Evolutionary conservation across 2,329 filamentous ascomycete species (phyloP).

Genomic region (Escovopsis sp.): DNA sequence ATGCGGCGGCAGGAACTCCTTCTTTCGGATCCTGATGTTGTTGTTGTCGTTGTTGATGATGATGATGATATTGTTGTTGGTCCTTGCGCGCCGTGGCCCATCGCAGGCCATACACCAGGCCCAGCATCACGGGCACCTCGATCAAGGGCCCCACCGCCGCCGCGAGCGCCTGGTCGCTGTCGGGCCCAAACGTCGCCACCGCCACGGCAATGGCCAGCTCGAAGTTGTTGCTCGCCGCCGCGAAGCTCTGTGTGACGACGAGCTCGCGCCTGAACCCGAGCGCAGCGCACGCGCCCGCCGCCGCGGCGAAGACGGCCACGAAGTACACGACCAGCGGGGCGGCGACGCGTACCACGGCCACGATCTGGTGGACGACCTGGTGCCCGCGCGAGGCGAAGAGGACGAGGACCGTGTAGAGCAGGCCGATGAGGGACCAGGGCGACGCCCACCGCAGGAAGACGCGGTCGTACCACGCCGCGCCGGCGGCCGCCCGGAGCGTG

Average conservation of each 20-base stretch:
- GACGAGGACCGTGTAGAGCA: slow-evolving; percentile 77
- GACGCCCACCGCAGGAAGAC: slow-evolving; percentile 55
- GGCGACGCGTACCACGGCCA: slow-evolving; percentile 65
- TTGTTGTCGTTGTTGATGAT: too few relatives aligned
- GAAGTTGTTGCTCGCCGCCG: slow-evolving; percentile 85
- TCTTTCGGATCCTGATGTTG: too few relatives aligned
- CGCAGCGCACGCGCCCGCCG: slow-evolving; percentile 44
- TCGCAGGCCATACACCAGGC: slow-evolving; percentile 59
- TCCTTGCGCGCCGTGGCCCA: slow-evolving; percentile 28
- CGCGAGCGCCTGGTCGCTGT: slow-evolving; percentile 68
- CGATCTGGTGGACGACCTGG: slow-evolving; percentile 68
- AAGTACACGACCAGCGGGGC: slow-evolving; percentile 78
- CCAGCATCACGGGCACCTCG: slow-evolving; percentile 70
- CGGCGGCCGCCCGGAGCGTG: slow-evolving; percentile 36
- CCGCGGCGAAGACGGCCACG: slow-evolving; percentile 54
- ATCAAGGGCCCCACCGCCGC: slow-evolving; percentile 74
- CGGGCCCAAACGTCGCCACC: slow-evolving; percentile 62
- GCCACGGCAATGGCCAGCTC: slow-evolving; percentile 83
- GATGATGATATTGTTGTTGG: too few relatives aligned
- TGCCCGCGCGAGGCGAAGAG: slow-evolving; percentile 71
- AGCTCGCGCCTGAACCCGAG: slow-evolving; percentile 62
- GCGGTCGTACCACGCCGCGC: slow-evolving; percentile 47
- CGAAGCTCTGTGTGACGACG: slow-evolving; percentile 67
- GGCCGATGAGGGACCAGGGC: slow-evolving; percentile 65
- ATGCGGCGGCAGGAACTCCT: too few relatives aligned